These are phyloP conservation scores for Wickerhamomyces sp. DNA, from an alignment of 1,139 yeast species.

Conservation along the genomic window DNA sequence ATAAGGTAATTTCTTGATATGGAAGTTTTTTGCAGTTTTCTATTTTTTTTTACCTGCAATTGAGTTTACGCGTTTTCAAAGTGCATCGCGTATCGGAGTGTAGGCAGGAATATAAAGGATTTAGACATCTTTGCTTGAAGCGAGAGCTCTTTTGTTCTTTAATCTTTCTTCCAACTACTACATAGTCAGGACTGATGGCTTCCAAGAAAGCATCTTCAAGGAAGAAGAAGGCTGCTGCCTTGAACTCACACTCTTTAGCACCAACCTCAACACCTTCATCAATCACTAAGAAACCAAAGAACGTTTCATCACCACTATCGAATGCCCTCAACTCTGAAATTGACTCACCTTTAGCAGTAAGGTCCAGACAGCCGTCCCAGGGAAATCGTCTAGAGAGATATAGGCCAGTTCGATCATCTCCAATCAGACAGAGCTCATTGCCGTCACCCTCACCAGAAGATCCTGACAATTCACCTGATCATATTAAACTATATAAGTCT, in stretches of 20 bases:
- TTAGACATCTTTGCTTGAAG: too few relatives aligned
- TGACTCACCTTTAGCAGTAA: background rate
- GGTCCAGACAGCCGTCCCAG: background rate
- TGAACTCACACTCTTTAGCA: background rate
- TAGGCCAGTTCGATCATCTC: background rate
- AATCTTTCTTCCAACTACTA: too few relatives aligned
- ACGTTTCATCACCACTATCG: background rate
- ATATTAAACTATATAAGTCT: conserved; percentile 2
- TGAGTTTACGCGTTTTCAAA: background rate
- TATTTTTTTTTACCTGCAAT: too few relatives aligned
- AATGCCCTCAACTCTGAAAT: background rate
- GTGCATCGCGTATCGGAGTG: background rate
- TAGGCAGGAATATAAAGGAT: too few relatives aligned
- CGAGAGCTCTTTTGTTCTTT: too few relatives aligned
- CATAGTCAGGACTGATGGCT: background rate
- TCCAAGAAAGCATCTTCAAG: background rate
- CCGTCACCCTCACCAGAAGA: conserved; percentile 5
- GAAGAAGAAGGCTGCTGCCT: background rate
- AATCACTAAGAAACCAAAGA: background rate
- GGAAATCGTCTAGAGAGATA: too few relatives aligned
- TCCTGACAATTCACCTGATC: too few relatives aligned
- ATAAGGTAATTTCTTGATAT: background rate
- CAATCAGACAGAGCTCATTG: background rate
- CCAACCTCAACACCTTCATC: background rate
- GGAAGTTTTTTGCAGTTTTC: background rate